These are phyloP conservation scores for Cyclostephanos invisitatus DNA, from an alignment of 108 stramenopile genomes.

Conservation along the genomic window DNA sequence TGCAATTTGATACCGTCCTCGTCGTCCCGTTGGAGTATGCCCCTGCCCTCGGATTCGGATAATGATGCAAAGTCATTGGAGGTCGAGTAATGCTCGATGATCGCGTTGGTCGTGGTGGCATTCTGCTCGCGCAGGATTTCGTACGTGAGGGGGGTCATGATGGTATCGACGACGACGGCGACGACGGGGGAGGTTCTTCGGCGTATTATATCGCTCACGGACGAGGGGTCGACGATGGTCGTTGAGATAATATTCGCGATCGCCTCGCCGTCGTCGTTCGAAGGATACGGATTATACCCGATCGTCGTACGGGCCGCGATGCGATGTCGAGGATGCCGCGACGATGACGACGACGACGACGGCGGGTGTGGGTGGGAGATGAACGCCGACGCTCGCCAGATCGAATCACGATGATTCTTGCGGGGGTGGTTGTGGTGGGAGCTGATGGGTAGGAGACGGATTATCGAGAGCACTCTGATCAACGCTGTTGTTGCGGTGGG, in stretches of 20 bases:
- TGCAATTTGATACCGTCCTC: slow-evolving; percentile 79
- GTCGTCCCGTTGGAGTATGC: slow-evolving; percentile 68
- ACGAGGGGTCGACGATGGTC: not conserved
- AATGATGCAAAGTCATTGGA: not conserved
- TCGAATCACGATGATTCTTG: not conserved
- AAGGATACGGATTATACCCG: not conserved
- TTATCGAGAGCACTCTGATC: too few species aligned
- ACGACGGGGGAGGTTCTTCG: too few species aligned
- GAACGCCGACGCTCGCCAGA: slow-evolving; percentile 1
- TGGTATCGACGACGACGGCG: not conserved
- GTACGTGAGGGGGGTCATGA: slow-evolving; percentile 36
- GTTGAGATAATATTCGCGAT: slow-evolving; percentile 1
- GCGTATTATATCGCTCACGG: not conserved
- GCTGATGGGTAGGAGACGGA: too few species aligned
- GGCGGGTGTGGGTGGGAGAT: not conserved
- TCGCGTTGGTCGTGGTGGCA: slow-evolving; percentile 77
- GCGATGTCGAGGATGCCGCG: not conserved
- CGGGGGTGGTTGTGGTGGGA: not conserved
- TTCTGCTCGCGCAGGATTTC: slow-evolving; percentile 66
- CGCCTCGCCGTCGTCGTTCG: not conserved
- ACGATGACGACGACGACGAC: slow-evolving; percentile 5
- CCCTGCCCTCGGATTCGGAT: slow-evolving; percentile 53
- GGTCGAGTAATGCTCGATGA: slow-evolving; percentile 58
- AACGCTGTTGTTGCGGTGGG: too few species aligned
- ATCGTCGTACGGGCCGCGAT: not conserved